Evolutionary conservation across 495 filamentous ascomycete species (phyloP).

Genomic region (Aspergillus panamensis): DNA sequence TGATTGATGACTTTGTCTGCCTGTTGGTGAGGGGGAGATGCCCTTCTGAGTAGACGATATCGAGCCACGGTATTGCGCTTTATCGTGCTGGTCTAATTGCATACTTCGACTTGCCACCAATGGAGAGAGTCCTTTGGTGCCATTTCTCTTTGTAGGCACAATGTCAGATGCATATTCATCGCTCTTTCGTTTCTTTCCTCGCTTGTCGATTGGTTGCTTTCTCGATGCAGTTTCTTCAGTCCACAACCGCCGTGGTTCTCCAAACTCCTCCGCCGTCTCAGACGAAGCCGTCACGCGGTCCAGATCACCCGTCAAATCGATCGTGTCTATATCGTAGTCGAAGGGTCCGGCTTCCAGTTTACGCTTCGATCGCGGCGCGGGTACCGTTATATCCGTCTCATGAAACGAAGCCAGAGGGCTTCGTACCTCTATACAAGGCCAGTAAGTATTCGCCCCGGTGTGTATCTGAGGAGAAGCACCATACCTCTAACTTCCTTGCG

Average conservation of each 20-base stretch:
- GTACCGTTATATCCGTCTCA: conserved; percentile 18
- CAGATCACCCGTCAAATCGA: conserved; percentile 67
- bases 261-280: conserved; percentile 46
- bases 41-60: background rate
- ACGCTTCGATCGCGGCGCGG: conserved; percentile 24
- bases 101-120: conserved; percentile 6
- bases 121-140: conserved; percentile 24
- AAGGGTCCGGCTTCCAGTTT: conserved; percentile 24
- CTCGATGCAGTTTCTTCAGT: conserved; percentile 52
- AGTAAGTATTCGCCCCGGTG: background rate
- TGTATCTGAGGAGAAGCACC: background rate
- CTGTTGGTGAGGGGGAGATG: conserved; percentile 8
- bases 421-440: conserved; percentile 29
- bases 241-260: conserved; percentile 56
- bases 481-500: conserved; percentile 25
- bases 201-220: conserved; percentile 43
- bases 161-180: conserved; percentile 58
- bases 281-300: conserved; percentile 41
- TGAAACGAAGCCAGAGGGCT: conserved; percentile 25
- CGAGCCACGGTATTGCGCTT: background rate
- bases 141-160: conserved; percentile 30
- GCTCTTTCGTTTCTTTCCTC: conserved; percentile 70
- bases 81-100: background rate
- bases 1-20: background rate
- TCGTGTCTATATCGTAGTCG: conserved; percentile 49